Evolutionary conservation across 805 yeast species (phyloP).

Genomic region (Candida xiaguanensis): DNA sequence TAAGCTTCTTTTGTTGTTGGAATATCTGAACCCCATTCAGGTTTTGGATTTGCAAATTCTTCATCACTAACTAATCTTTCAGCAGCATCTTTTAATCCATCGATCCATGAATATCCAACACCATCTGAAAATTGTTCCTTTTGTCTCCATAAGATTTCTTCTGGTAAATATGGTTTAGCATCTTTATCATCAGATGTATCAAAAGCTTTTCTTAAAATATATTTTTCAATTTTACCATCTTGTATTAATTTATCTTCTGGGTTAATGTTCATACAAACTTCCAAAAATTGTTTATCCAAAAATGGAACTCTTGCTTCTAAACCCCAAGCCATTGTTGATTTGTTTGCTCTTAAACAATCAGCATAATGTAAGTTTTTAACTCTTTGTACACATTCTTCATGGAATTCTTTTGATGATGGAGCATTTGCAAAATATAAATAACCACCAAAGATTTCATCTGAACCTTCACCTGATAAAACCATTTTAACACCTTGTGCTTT

Average conservation of each 20-base stretch:
- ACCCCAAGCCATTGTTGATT: slow-evolving; percentile 99
- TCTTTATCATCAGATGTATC: slow-evolving; percentile 83
- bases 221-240: slow-evolving; percentile 85
- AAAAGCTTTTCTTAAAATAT: slow-evolving; percentile 95
- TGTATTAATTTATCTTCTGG: slow-evolving; percentile 88
- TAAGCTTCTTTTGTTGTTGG: slow-evolving; percentile 99
- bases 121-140: slow-evolving; percentile 99
- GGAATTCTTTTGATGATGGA: slow-evolving; percentile 91
- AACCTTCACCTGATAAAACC: slow-evolving; percentile 99
- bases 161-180: slow-evolving; percentile 84
- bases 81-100: slow-evolving; percentile 93
- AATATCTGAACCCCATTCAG: slow-evolving; percentile 93
- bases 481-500: slow-evolving; percentile 99
- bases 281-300: slow-evolving; percentile 90
- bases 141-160: slow-evolving; percentile 98
- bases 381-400: slow-evolving; percentile 89
- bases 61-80: slow-evolving; percentile 84
- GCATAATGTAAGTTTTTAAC: slow-evolving; percentile 96
- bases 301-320: slow-evolving; percentile 99
- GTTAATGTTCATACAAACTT: slow-evolving; percentile 89
- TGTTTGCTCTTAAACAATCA: slow-evolving; percentile 98
- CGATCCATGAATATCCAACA: slow-evolving; percentile 99
- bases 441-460: slow-evolving; percentile 99
- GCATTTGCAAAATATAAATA: slow-evolving; percentile 97
- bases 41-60: slow-evolving; percentile 83